Base-by-base conservation (phyloP, 768 basidiomycete species). In the Auricularia sp. region DNA sequence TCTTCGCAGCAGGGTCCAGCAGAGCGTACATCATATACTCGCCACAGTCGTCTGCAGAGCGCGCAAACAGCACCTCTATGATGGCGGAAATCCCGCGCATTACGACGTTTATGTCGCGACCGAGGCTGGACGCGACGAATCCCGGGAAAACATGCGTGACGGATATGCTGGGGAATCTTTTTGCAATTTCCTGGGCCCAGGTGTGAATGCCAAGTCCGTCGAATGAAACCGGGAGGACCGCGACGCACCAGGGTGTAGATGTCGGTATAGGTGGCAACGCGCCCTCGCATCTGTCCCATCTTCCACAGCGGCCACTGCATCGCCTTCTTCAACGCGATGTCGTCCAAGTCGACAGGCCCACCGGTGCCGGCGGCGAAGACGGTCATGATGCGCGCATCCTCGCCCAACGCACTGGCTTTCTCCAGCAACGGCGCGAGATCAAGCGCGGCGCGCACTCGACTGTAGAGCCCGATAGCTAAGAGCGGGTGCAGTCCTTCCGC, bases 321-420 rank as follows among this genome's bases (percentile, higher is more conserved):
- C 39, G 39, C 39, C 39, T 42, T 42, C 1, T 80, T 81, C 68
- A 84, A 68, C 0, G 77, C 81, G 29, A 85, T 73, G 66, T 84
- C 82, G 16, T 83, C 73, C 36, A 80, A 54, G 64, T 82, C 75
- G 14, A 83, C 75, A 7, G 67, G 62, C 0, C 70, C 72, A 6
- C 77, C 78, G 1, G 74, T 69, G 5, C 72, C 78, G 0, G 77
- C 73, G 2, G 69, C 71, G 23, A 83, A 66, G 0, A 85, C 75
- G 3, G 78, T 79, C 71, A 84, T 70, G 23, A 79, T 81, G 62
- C 79, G 79, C 21, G 78, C 81, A 61, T 83, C 79, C 66, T 84
- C 80, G 3, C 79, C 81, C 0, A 70, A 75, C 2, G 78, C 78
- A 59, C 73, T 75, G 11, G 83, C 83, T 21, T 72, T 76, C 63